Evolutionary conservation across 257 asterid genomes (phyloP).

Genomic region (Agastache rugosa): DNA sequence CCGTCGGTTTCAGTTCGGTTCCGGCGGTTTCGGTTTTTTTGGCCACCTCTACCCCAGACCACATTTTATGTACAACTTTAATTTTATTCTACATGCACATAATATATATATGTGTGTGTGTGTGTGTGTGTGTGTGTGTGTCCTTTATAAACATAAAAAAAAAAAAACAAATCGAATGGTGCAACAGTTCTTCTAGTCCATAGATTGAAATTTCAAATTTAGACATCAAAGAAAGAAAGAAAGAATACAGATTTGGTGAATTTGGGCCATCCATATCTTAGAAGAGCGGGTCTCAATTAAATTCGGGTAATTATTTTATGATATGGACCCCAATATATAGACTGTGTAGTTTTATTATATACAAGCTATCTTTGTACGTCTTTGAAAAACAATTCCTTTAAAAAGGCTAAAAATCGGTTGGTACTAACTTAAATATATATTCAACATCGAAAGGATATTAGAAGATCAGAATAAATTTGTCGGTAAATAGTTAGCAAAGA

Average conservation of each 20-base stretch:
- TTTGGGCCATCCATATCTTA: conserved; percentile 11
- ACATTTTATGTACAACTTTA: not conserved
- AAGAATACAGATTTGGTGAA: not conserved
- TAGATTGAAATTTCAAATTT: not conserved
- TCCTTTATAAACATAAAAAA: not conserved
- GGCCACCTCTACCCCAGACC: not conserved
- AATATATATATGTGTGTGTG: not conserved
- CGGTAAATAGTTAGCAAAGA: conserved; percentile 39
- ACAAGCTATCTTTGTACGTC: conserved; percentile 15
- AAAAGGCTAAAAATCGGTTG: conserved; percentile 3
- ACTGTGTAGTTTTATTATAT: conserved; percentile 37
- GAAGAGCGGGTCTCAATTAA: not conserved
- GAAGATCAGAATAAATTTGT: conserved; percentile 33
- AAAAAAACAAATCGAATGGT: not conserved
- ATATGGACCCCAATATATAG: conserved; percentile 31
- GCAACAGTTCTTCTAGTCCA: not conserved
- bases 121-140: not conserved
- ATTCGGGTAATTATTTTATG: not conserved
- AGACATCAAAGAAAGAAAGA: not conserved
- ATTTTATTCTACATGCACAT: not conserved
- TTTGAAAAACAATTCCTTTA: not conserved
- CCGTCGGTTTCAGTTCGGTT: too few species aligned
- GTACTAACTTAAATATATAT: conserved; percentile 21
- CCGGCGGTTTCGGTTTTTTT: too few species aligned
- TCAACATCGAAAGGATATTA: conserved; percentile 34